Conservation (phyloP, 805 yeast species). For the Jamesozyma spencerorum region DNA sequence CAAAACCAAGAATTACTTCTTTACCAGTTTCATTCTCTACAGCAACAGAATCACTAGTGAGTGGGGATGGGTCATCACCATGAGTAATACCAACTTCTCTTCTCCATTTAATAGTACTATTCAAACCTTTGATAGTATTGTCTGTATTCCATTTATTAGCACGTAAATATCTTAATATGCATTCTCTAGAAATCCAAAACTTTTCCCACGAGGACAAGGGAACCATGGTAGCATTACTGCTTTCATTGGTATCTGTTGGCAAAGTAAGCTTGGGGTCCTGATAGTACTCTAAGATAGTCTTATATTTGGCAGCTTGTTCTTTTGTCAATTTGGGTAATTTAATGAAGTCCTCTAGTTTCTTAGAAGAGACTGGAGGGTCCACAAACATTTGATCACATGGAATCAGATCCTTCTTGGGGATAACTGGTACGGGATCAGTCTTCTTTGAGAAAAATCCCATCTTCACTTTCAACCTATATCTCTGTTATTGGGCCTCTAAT, state of each 20-base stretch:
- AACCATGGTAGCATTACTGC: slow-evolving; percentile 3
- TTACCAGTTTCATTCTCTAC: slow-evolving; percentile 47
- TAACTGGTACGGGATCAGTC: slow-evolving; percentile 4
- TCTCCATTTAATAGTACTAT: slow-evolving; percentile 45
- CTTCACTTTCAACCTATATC: too few relatives aligned
- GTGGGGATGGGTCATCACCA: slow-evolving; percentile 30
- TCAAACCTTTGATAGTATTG: slow-evolving; percentile 37
- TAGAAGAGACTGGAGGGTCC: slow-evolving; percentile 20
- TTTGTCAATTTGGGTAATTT: slow-evolving; percentile 12
- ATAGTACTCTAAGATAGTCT: slow-evolving; percentile 14
- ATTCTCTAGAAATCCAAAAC: slow-evolving; percentile 40
- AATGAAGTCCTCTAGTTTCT: slow-evolving; percentile 6
- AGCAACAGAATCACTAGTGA: slow-evolving; percentile 36
- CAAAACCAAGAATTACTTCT: slow-evolving; percentile 45
- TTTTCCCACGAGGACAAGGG: slow-evolving; percentile 30
- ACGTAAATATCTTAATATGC: slow-evolving; percentile 41
- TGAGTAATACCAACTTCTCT: slow-evolving; percentile 40
- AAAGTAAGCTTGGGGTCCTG: slow-evolving; percentile 14
- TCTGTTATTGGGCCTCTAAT: too few relatives aligned
- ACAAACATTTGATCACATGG: slow-evolving; percentile 16
- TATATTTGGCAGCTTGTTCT: slow-evolving; percentile 15
- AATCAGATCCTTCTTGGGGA: slow-evolving; percentile 14
- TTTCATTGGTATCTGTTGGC: slow-evolving; percentile 30
- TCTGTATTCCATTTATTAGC: slow-evolving; percentile 44
- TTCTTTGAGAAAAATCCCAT: slow-evolving; percentile 26